Evolutionary conservation across 2,329 filamentous ascomycete genomes (phyloP).

Genomic region (Scorias spongiosa): DNA sequence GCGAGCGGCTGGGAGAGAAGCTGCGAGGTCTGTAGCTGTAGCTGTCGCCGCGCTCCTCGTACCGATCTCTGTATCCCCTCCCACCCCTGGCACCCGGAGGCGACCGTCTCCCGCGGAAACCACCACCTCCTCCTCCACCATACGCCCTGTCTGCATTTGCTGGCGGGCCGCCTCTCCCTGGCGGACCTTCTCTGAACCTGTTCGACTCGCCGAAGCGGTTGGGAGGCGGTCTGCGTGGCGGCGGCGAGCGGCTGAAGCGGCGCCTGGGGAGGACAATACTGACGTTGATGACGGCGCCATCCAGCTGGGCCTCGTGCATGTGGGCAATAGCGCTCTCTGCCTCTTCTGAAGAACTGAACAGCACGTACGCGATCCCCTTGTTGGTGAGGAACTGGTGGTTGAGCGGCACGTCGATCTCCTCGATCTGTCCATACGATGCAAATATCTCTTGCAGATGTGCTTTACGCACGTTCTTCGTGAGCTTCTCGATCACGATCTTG

Average conservation of each 20-base stretch:
- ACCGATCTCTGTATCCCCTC: conserved; percentile 17
- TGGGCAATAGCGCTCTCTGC: conserved; percentile 82
- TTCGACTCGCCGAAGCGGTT: conserved; percentile 29
- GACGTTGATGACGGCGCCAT: conserved; percentile 69
- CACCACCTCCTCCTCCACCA: conserved; percentile 11
- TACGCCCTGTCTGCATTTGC: conserved; percentile 3
- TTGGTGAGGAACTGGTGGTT: conserved; percentile 78
- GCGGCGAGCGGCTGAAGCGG: conserved; percentile 68
- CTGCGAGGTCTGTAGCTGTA: conserved; percentile 13
- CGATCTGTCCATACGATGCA: conserved; percentile 69
- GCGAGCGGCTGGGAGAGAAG: conserved; percentile 7
- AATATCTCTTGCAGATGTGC: conserved; percentile 86
- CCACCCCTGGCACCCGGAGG: conserved; percentile 1
- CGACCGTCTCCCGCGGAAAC: conserved; percentile 12
- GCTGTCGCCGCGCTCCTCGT: conserved; percentile 17
- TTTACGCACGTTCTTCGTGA: conserved; percentile 90
- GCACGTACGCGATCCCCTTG: conserved; percentile 82
- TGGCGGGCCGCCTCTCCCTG: conserved; percentile 18
- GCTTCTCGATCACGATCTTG: conserved; percentile 86
- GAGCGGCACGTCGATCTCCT: conserved; percentile 77
- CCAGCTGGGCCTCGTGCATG: conserved; percentile 95
- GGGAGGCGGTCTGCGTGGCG: conserved; percentile 48
- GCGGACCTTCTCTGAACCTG: conserved; percentile 14
- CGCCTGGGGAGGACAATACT: conserved; percentile 75
- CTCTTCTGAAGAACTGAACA: conserved; percentile 61